Evolutionary conservation across 2,329 filamentous ascomycete species (phyloP), one percentile per base, ranked within the genome.

Genomic region (Colletotrichum paranaense): DNA sequence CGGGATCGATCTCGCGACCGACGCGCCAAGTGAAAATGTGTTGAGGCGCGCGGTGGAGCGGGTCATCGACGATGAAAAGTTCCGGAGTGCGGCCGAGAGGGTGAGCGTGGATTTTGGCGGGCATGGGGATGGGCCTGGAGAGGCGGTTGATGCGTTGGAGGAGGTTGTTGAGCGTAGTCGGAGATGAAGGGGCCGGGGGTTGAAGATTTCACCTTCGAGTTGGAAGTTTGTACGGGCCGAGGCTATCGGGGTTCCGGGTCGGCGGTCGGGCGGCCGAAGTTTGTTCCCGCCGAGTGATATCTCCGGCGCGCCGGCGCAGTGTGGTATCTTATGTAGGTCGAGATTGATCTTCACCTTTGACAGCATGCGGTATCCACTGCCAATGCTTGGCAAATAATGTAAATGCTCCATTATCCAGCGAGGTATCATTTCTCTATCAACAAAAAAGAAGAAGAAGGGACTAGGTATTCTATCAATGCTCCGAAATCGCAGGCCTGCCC

Each of bases 1-100:
- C 1, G 77, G 76, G 22, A 68, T 78, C 46, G 76, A 78, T 49
- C 66, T 77, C 5, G 58, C 53, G 3, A 77, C 76, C 0, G 65
- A 65, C 11, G 69, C 62, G 28, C 77, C 77, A 1, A 49, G 63
- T 2, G 68, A 63, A 11, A 49, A 46, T 16, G 58, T 67, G 1
- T 58, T 76, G 2, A 56, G 70, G 9, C 63, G 46, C 1, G 77
- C 77, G 2, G 57, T 73, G 7, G 22, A 4, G 1, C 52, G n/a
- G 3, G 5, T 71, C 2, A 0, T 73, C 1, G 24, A 32, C 4
- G 55, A 73, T 7, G 67, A 56, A 2, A 66, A 19, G 12, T 73
- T 56, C 22, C 56, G 57, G 12, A 42, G 11, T 19, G 62, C 71
- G 0, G 71, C 67, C 0, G 56, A 58, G 28, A 12, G 5, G 24